Conservation (phyloP, 2,329 filamentous ascomycete genomes). For the Rachicladosporium sp. region DNA sequence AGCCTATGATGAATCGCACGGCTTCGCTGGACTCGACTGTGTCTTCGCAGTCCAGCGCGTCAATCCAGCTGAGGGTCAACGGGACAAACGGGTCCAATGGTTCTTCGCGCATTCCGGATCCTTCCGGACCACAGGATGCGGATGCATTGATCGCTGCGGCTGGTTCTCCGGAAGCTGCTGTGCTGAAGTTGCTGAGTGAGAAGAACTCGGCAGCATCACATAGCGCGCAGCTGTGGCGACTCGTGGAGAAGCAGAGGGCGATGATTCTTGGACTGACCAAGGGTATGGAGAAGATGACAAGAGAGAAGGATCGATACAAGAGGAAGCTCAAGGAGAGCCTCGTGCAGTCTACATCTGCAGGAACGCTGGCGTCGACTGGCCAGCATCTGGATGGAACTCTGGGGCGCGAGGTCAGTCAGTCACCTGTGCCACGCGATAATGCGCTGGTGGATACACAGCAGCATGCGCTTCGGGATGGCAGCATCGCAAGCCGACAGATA, state of each 20-base stretch:
- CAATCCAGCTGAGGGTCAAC: slow-evolving; percentile 23
- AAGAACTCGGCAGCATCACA: slow-evolving; percentile 81
- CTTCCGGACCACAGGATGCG: slow-evolving; percentile 60
- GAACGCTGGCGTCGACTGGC: slow-evolving; percentile 12
- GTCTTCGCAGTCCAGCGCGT: slow-evolving; percentile 41
- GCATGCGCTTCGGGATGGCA: slow-evolving; percentile 13
- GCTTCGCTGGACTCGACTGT: slow-evolving; percentile 91
- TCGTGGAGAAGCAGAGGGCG: slow-evolving; percentile 90
- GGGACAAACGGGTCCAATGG: slow-evolving; percentile 6
- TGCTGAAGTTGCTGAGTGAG: slow-evolving; percentile 79
- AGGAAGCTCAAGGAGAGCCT: slow-evolving; percentile 74
- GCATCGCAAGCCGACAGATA: slow-evolving; percentile 17
- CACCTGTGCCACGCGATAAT: slow-evolving; percentile 11
- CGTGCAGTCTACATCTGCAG: slow-evolving; percentile 28
- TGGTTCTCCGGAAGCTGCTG: slow-evolving; percentile 78
- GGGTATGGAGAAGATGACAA: slow-evolving; percentile 78
- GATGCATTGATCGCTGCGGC: slow-evolving; percentile 67
- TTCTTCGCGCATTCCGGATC: slow-evolving; percentile 39
- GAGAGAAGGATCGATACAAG: slow-evolving; percentile 89
- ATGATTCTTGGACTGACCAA: slow-evolving; percentile 92
- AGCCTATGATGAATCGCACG: slow-evolving; percentile 42
- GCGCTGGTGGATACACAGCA: slow-evolving; percentile 3
- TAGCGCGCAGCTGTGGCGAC: slow-evolving; percentile 83
- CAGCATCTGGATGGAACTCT: slow-evolving; percentile 8
- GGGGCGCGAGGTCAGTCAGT: slow-evolving; percentile 17